phyloP scores from a whole-genome alignment of 805 yeast genomes.

The Pichia gijzeniarum region DNA sequence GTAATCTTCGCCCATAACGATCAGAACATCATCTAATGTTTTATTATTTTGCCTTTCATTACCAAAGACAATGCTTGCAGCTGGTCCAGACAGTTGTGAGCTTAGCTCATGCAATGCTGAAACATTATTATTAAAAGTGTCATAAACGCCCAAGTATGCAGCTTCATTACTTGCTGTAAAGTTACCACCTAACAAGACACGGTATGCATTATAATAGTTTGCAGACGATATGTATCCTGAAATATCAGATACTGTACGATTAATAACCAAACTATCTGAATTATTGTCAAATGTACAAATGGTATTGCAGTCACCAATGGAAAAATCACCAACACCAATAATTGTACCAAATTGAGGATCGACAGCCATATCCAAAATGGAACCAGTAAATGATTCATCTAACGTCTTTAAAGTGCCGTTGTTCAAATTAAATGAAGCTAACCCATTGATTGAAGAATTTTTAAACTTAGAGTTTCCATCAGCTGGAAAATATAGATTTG shows the following conservation, averaged over 20 bases:
- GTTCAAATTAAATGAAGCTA: constrained; percentile 47
- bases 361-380: constrained; percentile 36
- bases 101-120: constrained; percentile 16
- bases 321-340: constrained; percentile 71
- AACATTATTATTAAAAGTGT: constrained; percentile 38
- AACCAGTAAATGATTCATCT: constrained; percentile 30
- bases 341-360: constrained; percentile 38
- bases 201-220: constrained; percentile 35
- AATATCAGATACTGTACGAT: constrained; percentile 47
- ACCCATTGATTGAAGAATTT: constrained; percentile 32
- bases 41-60: constrained; percentile 37
- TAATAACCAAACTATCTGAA: constrained; percentile 16
- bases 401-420: constrained; percentile 36
- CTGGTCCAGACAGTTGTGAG: constrained; percentile 29
- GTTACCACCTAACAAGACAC: constrained; percentile 46
- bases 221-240: constrained; percentile 52
- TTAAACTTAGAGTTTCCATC: constrained; percentile 30
- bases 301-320: constrained; percentile 40
- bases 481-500: constrained; percentile 40
- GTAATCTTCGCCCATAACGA: constrained; percentile 36
- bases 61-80: constrained; percentile 21
- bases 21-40: constrained; percentile 34
- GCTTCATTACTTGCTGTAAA: constrained; percentile 32
- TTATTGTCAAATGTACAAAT: constrained; percentile 59
- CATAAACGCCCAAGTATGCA: constrained; percentile 45